Evolutionary conservation across 2,329 filamentous ascomycete species (phyloP).

Genomic region (Paecilomyces sp.): DNA sequence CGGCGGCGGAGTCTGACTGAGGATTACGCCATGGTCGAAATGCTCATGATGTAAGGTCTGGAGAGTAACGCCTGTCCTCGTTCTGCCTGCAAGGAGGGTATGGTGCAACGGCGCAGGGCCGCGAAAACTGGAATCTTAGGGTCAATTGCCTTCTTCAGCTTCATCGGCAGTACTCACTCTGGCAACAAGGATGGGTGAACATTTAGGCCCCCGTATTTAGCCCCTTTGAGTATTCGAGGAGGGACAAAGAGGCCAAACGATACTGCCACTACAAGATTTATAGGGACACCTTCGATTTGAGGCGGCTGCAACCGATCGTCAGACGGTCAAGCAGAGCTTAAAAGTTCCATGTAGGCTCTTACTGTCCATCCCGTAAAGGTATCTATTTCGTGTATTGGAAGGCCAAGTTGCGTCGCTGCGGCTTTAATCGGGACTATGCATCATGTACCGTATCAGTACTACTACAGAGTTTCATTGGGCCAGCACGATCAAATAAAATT

Average conservation of each 20-base stretch:
- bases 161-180: conserved; percentile 48
- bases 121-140: conserved; percentile 52
- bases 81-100: conserved; percentile 59
- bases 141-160: conserved; percentile 2
- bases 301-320: conserved; percentile 44
- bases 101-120: conserved; percentile 84
- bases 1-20: conserved; percentile 60
- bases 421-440: conserved; percentile 63
- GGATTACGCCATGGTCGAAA: conserved; percentile 73
- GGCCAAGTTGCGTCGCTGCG: conserved; percentile 54
- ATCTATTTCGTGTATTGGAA: conserved; percentile 67
- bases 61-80: conserved; percentile 66
- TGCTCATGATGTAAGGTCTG: conserved; percentile 72
- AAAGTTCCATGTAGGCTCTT: conserved; percentile 20
- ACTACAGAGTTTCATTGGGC: conserved; percentile 10
- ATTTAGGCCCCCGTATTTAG: conserved; percentile 82
- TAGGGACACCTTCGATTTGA: conserved; percentile 32
- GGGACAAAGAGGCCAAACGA: conserved; percentile 93
- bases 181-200: conserved; percentile 88
- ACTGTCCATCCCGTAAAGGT: conserved; percentile 79
- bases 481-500: conserved; percentile 12
- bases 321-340: neutral
- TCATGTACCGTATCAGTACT: neutral
- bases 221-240: conserved; percentile 58
- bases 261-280: conserved; percentile 81